Conservation (phyloP, 441 rosid species). For the Viola pubescens region DNA sequence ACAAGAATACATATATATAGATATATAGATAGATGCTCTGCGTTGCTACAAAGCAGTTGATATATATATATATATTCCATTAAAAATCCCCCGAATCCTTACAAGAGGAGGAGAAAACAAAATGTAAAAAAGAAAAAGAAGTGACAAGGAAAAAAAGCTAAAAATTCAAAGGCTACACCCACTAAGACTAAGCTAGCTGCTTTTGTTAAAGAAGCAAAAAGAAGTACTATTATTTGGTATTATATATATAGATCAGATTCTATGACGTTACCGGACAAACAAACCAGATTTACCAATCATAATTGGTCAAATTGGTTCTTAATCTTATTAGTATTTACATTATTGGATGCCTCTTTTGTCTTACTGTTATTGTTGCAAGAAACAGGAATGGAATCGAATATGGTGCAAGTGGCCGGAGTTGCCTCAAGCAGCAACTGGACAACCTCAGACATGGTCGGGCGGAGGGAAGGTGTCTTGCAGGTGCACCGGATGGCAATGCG, state of each 20-base stretch:
- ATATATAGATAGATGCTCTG: constrained; percentile 28
- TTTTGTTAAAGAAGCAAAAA: constrained; percentile 11
- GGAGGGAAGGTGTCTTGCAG: constrained; percentile 43
- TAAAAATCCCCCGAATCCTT: constrained; percentile 16
- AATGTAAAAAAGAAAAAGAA: constrained; percentile 2
- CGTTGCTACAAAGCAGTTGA: constrained; percentile 46
- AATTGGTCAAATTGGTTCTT: constrained; percentile 36
- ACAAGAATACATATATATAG: too few relatives aligned
- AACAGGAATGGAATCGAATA: constrained; percentile 26
- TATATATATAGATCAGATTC: constrained; percentile 22
- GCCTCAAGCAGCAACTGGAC: constrained; percentile 69
- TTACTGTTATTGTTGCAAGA: constrained; percentile 41
- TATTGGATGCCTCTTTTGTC: constrained; percentile 39
- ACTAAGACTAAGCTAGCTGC: constrained; percentile 19
- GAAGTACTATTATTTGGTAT: constrained; percentile 5
- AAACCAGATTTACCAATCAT: constrained; percentile 13
- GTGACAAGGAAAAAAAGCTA: background rate
- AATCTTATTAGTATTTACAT: constrained; percentile 26
- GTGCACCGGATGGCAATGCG: constrained; percentile 77
- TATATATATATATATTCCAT: too few relatives aligned
- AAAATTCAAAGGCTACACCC: constrained; percentile 15
- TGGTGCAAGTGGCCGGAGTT: constrained; percentile 27
- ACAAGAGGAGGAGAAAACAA: constrained; percentile 24
- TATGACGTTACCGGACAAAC: constrained; percentile 11
- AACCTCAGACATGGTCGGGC: constrained; percentile 88